phyloP scores from a whole-genome alignment of 768 basidiomycete species.

The Suillus hirtellus region DNA sequence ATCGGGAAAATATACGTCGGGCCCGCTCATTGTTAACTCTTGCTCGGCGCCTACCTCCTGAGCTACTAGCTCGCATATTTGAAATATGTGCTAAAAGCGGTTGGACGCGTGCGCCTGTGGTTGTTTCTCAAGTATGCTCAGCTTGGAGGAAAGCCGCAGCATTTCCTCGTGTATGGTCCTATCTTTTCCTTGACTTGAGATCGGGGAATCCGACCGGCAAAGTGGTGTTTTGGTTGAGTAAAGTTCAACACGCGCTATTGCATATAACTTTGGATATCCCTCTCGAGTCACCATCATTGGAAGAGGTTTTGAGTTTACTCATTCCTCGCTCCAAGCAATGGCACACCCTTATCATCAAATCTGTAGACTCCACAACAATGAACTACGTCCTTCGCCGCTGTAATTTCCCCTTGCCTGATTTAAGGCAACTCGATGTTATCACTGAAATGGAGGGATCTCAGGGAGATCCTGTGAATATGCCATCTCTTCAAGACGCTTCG shows the following conservation, averaged over 20 bases:
- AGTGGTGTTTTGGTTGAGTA: constrained; percentile 52
- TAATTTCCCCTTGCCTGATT: constrained; percentile 34
- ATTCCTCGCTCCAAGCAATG: constrained; percentile 41
- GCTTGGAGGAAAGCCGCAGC: constrained; percentile 56
- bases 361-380: constrained; percentile 37
- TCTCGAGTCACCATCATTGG: constrained; percentile 30
- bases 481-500: constrained; percentile 36
- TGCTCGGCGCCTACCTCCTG: constrained; percentile 54
- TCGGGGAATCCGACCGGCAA: constrained; percentile 41
- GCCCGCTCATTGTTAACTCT: constrained; percentile 52
- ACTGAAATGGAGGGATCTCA: constrained; percentile 29
- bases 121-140: constrained; percentile 58
- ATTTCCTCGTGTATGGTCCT: constrained; percentile 58
- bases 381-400: constrained; percentile 42
- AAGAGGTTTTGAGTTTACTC: constrained; percentile 43
- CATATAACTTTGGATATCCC: constrained; percentile 44
- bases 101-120: constrained; percentile 55
- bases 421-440: constrained; percentile 37
- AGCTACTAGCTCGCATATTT: constrained; percentile 56
- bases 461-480: constrained; percentile 27
- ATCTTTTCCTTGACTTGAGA: constrained; percentile 52
- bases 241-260: constrained; percentile 44
- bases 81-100: constrained; percentile 49
- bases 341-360: constrained; percentile 43
- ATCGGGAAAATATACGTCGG: constrained; percentile 43